Conservation (phyloP, 2,329 filamentous ascomycete genomes). For the Fusarium humuli region DNA sequence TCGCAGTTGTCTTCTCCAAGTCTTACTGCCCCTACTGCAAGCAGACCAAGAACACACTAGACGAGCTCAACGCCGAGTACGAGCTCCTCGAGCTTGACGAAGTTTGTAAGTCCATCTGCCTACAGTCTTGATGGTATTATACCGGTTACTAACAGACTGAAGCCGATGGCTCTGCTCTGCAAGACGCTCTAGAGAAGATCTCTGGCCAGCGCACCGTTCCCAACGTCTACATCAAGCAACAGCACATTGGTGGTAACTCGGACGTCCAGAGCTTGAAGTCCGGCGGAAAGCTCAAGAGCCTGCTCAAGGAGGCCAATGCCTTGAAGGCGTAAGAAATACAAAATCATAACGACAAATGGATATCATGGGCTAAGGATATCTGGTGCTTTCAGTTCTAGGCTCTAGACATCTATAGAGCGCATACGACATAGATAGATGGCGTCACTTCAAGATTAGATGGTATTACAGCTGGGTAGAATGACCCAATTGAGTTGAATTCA, state of each 20-base stretch:
- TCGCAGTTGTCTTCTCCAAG: constrained; percentile 91
- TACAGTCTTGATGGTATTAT: background rate
- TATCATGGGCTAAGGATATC: constrained; percentile 20
- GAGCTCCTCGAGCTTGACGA: constrained; percentile 85
- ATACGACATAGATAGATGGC: constrained; percentile 8
- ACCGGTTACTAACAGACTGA: constrained; percentile 35
- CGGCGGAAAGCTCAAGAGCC: constrained; percentile 53
- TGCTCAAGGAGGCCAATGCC: constrained; percentile 59
- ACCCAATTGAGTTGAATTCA: constrained; percentile 34
- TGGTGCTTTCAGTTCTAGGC: constrained; percentile 41
- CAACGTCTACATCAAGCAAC: constrained; percentile 90
- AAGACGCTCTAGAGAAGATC: constrained; percentile 83
- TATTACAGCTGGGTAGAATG: constrained; percentile 2
- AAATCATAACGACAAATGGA: constrained; percentile 6
- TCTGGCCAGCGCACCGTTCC: constrained; percentile 89
- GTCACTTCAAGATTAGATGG: constrained; percentile 8
- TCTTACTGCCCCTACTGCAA: constrained; percentile 95
- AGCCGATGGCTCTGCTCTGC: constrained; percentile 87
- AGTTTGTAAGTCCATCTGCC: constrained; percentile 70
- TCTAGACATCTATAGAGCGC: constrained; percentile 30
- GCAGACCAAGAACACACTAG: constrained; percentile 80
- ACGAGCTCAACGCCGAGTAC: constrained; percentile 76
- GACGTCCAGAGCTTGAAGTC: constrained; percentile 75
- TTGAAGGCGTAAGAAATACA: constrained; percentile 54
- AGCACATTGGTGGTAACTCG: constrained; percentile 97